phyloP scores from a whole-genome alignment of 345 rosid species.

The Tarenaya hassleriana region DNA sequence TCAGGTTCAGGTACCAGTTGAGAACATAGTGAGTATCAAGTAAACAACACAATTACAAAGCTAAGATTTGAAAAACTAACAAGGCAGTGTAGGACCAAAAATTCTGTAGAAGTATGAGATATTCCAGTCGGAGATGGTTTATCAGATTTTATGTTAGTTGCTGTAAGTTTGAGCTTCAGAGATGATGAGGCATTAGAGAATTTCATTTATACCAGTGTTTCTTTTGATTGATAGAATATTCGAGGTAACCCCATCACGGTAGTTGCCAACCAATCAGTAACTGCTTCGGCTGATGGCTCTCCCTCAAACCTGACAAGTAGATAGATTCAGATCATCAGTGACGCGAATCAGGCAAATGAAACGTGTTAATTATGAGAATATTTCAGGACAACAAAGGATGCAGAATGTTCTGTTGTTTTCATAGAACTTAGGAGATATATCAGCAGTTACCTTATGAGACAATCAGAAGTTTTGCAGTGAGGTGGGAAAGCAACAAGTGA shows the following conservation, averaged over 20 bases:
- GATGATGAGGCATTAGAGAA: neutral
- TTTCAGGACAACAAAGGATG: conserved; percentile 1
- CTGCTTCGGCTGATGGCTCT: conserved; percentile 62
- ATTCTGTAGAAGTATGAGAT: neutral
- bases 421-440: neutral
- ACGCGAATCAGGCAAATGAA: conserved; percentile 2
- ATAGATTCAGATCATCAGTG: neutral
- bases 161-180: conserved; percentile 8
- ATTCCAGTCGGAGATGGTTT: conserved; percentile 12
- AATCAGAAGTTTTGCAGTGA: conserved; percentile 56
- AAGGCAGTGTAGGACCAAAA: conserved; percentile 11
- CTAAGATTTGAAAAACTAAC: neutral
- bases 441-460: conserved; percentile 61
- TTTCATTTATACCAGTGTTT: conserved; percentile 59
- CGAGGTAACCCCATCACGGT: conserved; percentile 67
- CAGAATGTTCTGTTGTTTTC: neutral
- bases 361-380: neutral
- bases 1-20: conserved; percentile 8
- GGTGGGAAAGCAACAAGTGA: conserved; percentile 66
- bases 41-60: too few relatives aligned
- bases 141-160: neutral
- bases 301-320: conserved; percentile 58
- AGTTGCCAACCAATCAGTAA: conserved; percentile 83
- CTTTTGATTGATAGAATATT: conserved; percentile 74
- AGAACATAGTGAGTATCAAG: too few relatives aligned